Conservation (phyloP, 2,329 filamentous ascomycete species). For the Tricladium varicosporioides region DNA sequence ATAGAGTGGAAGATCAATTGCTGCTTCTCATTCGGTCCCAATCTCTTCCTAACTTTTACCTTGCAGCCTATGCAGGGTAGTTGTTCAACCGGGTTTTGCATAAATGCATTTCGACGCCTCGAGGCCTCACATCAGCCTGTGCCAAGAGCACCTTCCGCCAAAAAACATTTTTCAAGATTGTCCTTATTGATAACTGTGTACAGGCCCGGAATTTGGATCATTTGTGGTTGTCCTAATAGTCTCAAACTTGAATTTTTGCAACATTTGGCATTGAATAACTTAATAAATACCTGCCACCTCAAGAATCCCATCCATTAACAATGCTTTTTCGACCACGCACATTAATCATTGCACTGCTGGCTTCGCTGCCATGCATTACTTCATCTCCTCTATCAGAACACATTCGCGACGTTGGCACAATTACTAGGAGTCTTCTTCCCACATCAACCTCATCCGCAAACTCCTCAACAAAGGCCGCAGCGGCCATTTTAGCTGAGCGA, state of each 20-base stretch:
- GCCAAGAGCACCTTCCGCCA: slow-evolving; percentile 6
- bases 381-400: neutral
- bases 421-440: neutral
- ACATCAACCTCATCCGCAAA: neutral
- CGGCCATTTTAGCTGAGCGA: neutral
- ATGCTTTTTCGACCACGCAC: neutral
- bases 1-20: neutral
- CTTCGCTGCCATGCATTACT: neutral
- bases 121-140: slow-evolving; percentile 5
- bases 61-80: neutral
- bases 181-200: neutral
- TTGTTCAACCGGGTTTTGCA: slow-evolving; percentile 4
- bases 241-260: neutral
- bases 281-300: neutral
- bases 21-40: neutral
- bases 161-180: neutral
- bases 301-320: neutral
- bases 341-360: neutral
- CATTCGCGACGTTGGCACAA: neutral
- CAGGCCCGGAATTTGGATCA: neutral
- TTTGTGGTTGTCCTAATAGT: neutral
- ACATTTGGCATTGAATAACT: neutral
- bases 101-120: neutral
- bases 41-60: neutral
- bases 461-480: neutral